Base-by-base conservation (phyloP, 2,329 filamentous ascomycete genomes). In the Lasiodiplodia sp. region DNA sequence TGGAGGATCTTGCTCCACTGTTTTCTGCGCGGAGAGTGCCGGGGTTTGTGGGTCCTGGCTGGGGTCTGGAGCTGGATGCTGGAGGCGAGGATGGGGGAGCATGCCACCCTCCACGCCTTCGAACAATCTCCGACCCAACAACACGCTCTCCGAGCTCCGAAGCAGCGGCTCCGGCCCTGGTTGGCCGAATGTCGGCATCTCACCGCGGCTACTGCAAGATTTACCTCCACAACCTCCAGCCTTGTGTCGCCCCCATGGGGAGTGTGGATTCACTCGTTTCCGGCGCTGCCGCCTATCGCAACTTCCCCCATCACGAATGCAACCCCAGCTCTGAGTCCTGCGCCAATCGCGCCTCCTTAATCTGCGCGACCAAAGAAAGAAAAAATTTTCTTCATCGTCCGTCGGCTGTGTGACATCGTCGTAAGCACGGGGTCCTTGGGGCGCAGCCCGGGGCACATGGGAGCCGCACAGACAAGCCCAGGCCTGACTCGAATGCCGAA, bases 51-150 rank as follows among this genome's bases (percentile, higher is more conserved):
- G 60, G 44, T 2, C 60, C 60, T 18, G 31, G 44, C 60, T 25
- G 60, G 60, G 60, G 60, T 64, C 44, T 63, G 58, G 58, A 63
- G 58, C 58, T 49, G 40, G 14, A 44, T 21, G 58, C 58, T 37
- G 60, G 60, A 64, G 60, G 60, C 60, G 60, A 64, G 23, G 18
- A 38, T 52, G 44, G 60, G 40, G 60, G 28, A 11, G 16, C 21
- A 23, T n/a, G 55, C 18, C 31, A 21, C 18, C 16, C 31, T 14
- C 52, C 25, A 34, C 34, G 7, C 16, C 40, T 23, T 12, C 16
- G 38, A 28, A 3, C 57, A 49, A n/a, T 62, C 38, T 47, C 38
- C 57, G 57, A n/a, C 38, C 38, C 44, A 37, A 38, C 58, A 12
- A 2, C 6, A 3, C 40, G 23, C 14, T 14, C 16, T 51, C 58